phyloP scores from a whole-genome alignment of 768 basidiomycete species.

The Tricholoma bakamatsutake region DNA sequence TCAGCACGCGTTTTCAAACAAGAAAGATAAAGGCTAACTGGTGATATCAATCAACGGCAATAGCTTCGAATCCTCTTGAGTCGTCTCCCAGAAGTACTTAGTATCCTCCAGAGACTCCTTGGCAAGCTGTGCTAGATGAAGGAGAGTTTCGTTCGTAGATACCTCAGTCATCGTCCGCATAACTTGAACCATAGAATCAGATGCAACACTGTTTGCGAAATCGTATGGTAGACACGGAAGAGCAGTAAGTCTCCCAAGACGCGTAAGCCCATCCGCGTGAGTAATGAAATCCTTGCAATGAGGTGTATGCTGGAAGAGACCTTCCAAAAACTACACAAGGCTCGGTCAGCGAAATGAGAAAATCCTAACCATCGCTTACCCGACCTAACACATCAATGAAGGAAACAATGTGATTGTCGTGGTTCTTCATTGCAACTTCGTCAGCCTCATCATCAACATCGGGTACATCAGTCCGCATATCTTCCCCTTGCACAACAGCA shows the following conservation, averaged over 20 bases:
- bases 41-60: constrained; percentile 54
- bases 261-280: constrained; percentile 64
- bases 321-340: constrained; percentile 75
- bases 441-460: constrained; percentile 17
- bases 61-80: constrained; percentile 54
- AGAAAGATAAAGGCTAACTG: constrained; percentile 25
- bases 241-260: constrained; percentile 70
- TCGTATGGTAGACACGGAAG: constrained; percentile 87
- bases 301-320: constrained; percentile 86
- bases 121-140: constrained; percentile 64
- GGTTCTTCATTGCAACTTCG: constrained; percentile 36
- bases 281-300: constrained; percentile 89
- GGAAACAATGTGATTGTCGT: constrained; percentile 72
- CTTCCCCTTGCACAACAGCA: constrained; percentile 12
- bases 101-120: constrained; percentile 66
- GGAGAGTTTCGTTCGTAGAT: constrained; percentile 69
- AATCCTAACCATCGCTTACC: constrained; percentile 34
- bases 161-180: constrained; percentile 87
- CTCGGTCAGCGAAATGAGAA: neutral
- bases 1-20: neutral
- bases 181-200: constrained; percentile 83
- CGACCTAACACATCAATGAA: constrained; percentile 77
- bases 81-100: constrained; percentile 59
- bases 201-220: constrained; percentile 78
- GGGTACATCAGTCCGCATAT: constrained; percentile 9